These are phyloP conservation scores for Fusarium lateritium DNA, from an alignment of 2,329 filamentous ascomycete genomes.

Conservation along the genomic window DNA sequence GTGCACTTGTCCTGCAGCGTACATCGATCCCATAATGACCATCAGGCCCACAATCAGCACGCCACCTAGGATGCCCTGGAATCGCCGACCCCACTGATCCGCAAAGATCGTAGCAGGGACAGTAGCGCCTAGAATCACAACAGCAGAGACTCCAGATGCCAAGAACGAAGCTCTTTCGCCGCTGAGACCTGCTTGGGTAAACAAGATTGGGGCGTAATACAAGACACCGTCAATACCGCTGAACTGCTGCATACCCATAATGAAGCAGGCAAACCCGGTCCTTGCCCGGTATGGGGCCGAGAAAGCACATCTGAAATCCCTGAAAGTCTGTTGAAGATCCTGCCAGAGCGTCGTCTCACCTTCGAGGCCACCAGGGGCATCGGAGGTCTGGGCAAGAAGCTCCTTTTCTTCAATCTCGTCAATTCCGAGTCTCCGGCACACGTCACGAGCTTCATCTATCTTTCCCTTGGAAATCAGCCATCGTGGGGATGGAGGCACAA, in stretches of 20 bases:
- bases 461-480: conserved; percentile 66
- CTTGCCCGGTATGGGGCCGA: conserved; percentile 58
- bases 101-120: conserved; percentile 69
- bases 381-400: conserved; percentile 42
- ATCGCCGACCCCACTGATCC: conserved; percentile 69
- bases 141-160: conserved; percentile 71
- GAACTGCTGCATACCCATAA: conserved; percentile 72
- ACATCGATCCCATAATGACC: conserved; percentile 67
- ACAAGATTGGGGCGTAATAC: conserved; percentile 73
- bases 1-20: conserved; percentile 60
- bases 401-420: conserved; percentile 62
- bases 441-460: conserved; percentile 59
- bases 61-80: conserved; percentile 67
- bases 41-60: conserved; percentile 65
- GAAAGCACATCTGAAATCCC: conserved; percentile 54
- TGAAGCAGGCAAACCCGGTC: conserved; percentile 68
- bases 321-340: conserved; percentile 48
- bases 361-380: conserved; percentile 36
- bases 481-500: conserved; percentile 67
- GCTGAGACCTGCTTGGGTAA: conserved; percentile 70
- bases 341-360: conserved; percentile 50
- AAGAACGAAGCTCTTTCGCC: conserved; percentile 68
- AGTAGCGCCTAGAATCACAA: conserved; percentile 68
- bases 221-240: conserved; percentile 74
- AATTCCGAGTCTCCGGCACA: conserved; percentile 60